Conservation (phyloP, 768 basidiomycete species). For the Auricularia sp. region DNA sequence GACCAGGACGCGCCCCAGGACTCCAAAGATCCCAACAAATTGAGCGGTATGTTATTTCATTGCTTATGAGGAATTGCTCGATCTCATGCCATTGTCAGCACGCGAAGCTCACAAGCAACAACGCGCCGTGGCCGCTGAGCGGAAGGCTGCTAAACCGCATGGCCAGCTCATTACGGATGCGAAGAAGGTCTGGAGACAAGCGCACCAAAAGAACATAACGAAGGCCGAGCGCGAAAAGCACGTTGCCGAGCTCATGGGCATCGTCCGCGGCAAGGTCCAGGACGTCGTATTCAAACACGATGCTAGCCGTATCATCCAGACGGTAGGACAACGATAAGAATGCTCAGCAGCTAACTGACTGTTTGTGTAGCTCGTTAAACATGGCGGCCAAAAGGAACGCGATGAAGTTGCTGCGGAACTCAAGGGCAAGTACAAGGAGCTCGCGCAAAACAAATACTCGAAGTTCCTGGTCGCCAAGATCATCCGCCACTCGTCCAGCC, state of each 20-base stretch:
- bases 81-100: slow-evolving; percentile 31
- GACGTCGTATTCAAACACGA: slow-evolving; percentile 89
- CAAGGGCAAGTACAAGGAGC: slow-evolving; percentile 65
- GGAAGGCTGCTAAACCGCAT: slow-evolving; percentile 70
- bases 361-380: slow-evolving; percentile 49
- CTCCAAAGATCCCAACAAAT: background rate
- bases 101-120: slow-evolving; percentile 67
- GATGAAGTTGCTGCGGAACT: slow-evolving; percentile 77
- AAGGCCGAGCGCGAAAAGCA: slow-evolving; percentile 66
- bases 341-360: background rate
- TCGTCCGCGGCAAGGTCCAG: slow-evolving; percentile 71
- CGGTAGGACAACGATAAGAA: slow-evolving; percentile 15
- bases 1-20: slow-evolving; percentile 18
- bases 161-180: slow-evolving; percentile 58
- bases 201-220: slow-evolving; percentile 61
- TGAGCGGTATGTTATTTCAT: slow-evolving; percentile 1
- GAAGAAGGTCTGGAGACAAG: slow-evolving; percentile 69
- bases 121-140: slow-evolving; percentile 53
- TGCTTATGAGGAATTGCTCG: too few species aligned
- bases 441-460: slow-evolving; percentile 83
- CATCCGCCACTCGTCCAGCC: slow-evolving; percentile 41
- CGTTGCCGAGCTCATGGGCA: slow-evolving; percentile 60
- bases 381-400: slow-evolving; percentile 63
- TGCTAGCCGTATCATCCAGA: slow-evolving; percentile 78
- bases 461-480: slow-evolving; percentile 84